Percentiles rank a stretch among this genome's conserved stretches.
phyloP scores from a whole-genome alignment of 108 stramenopile species.

The Pelagomonas calceolata region DNA sequence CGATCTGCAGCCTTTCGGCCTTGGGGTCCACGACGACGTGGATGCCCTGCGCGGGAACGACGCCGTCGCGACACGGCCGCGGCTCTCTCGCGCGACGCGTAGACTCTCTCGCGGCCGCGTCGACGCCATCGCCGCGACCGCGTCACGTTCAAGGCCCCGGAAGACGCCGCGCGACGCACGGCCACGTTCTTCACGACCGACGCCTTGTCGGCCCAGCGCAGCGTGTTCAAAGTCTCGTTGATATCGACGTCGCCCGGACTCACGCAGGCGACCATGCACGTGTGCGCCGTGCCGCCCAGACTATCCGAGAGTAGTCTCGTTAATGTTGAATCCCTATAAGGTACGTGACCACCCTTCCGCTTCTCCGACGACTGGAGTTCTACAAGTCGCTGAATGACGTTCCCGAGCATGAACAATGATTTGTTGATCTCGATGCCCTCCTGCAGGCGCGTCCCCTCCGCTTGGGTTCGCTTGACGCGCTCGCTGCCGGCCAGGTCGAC shows the following conservation, averaged over 20 bases:
- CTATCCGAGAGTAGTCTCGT: constrained; percentile 69
- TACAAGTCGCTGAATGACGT: constrained; percentile 15
- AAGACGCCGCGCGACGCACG: too few relatives aligned
- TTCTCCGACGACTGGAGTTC: not conserved
- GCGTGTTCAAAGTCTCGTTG: constrained; percentile 77
- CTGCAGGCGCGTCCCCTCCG: constrained; percentile 23
- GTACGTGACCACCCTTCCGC: constrained; percentile 47
- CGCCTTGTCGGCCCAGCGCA: constrained; percentile 39
- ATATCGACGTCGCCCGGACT: constrained; percentile 65
- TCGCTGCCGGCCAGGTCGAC: constrained; percentile 34
- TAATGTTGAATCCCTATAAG: constrained; percentile 88
- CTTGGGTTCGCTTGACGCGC: constrained; percentile 16
- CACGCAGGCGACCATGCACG: constrained; percentile 79
- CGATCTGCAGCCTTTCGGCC: not conserved
- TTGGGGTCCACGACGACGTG: not conserved
- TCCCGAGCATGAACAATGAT: constrained; percentile 24
- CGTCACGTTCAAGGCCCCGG: too few relatives aligned
- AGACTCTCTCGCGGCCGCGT: too few relatives aligned
- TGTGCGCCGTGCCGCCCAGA: constrained; percentile 72
- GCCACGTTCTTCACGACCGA: not conserved
- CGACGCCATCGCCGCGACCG: too few relatives aligned
- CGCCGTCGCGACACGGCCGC: too few relatives aligned
- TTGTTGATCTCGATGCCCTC: constrained; percentile 29
- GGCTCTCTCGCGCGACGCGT: too few relatives aligned
- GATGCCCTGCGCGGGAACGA: too few relatives aligned